A percentile compares a stretch with the other conserved stretches of the same genome.
Conservation (phyloP, 2,329 filamentous ascomycete genomes). For the Colletotrichum agaves region DNA sequence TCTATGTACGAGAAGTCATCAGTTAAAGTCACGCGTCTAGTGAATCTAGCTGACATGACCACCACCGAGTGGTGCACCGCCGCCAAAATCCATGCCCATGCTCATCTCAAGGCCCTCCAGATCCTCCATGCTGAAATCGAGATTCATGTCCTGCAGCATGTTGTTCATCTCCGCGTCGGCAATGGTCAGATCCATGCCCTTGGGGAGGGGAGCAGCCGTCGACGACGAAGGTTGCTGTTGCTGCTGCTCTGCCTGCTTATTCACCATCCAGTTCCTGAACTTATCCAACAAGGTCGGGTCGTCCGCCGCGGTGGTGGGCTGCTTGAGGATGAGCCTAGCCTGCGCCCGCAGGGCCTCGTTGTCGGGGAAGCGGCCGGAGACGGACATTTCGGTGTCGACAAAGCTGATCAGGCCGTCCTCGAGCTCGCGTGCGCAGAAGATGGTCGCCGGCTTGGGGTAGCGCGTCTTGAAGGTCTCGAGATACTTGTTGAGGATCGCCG, state of each 20-base stretch:
- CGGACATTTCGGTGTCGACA: slow-evolving; percentile 53
- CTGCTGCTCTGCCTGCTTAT: slow-evolving; percentile 39
- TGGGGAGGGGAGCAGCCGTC: slow-evolving; percentile 37
- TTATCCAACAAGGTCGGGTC: slow-evolving; percentile 62
- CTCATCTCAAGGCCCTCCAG: slow-evolving; percentile 33
- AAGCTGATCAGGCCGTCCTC: slow-evolving; percentile 64
- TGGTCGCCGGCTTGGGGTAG: slow-evolving; percentile 57
- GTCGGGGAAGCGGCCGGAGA: slow-evolving; percentile 55
- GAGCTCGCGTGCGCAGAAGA: slow-evolving; percentile 70
- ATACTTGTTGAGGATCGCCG: slow-evolving; percentile 59
- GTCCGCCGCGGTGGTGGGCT: slow-evolving; percentile 63
- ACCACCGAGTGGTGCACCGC: slow-evolving; percentile 5
- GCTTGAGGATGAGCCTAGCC: slow-evolving; percentile 60
- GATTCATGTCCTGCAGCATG: slow-evolving; percentile 56
- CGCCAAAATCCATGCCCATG: slow-evolving; percentile 30
- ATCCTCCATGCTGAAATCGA: slow-evolving; percentile 49
- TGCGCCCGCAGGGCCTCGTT: slow-evolving; percentile 59
- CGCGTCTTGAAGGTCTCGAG: slow-evolving; percentile 56
- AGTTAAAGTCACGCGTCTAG: neutral
- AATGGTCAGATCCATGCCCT: slow-evolving; percentile 49
- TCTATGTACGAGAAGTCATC: slow-evolving; percentile 2
- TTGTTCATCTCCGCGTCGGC: slow-evolving; percentile 52
- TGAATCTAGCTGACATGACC: slow-evolving; percentile 2
- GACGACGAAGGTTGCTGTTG: slow-evolving; percentile 11
- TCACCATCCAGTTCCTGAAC: slow-evolving; percentile 60